Base-by-base conservation (phyloP, 371 early-diverging fungal species). In the Encephalitozoon cuniculi region DNA sequence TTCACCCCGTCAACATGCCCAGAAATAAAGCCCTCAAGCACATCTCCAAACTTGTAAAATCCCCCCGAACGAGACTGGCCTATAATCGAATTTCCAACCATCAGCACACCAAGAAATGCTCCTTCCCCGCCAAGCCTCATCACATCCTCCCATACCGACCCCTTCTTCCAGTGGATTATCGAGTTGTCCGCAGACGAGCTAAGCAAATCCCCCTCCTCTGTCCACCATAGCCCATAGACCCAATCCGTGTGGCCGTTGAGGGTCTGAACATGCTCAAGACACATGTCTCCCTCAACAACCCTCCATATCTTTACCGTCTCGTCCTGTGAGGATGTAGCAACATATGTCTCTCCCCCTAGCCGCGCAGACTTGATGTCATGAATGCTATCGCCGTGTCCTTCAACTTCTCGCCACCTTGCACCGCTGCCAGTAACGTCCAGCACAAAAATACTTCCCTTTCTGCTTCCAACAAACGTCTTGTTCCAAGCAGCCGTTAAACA, bases 201-300 rank as follows among this genome's bases (percentile, higher is more conserved):
- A 12, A 78, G 11, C 1, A 81, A 7, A 41, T 71, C 46, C 26
- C 54, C 52, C 9, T 71, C 46, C n/a, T 63, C 40, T 39, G 43
- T 70, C 76, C 78, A 81, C 32, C 43, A 46, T n/a, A 73, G 21
- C 23, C 53, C 41, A 37, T 44, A 43, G 9, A 81, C 74, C 79
- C 79, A 79, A 37, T 81, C 82, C 25, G 18, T 55, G 53, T 81
- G 82, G 23, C 79, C 79, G 41, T 51, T 63, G 8, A 81, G 63
- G 12, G 77, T 81, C 9, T 79, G 66, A 7, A 79, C 26, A 32
- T 54, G 68, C 30, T 30, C 12, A 46, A 81, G n/a, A 4, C 59
- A 34, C 21, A 5, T 7, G 11, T 26, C 23, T 18, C 40, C 26
- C 5, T 21, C 44, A 9, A 25, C 12, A 6, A 70, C 7, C 39